These are phyloP conservation scores for Hanseniaspora hatyaiensis DNA, from an alignment of 805 yeast species.

Conservation along the genomic window DNA sequence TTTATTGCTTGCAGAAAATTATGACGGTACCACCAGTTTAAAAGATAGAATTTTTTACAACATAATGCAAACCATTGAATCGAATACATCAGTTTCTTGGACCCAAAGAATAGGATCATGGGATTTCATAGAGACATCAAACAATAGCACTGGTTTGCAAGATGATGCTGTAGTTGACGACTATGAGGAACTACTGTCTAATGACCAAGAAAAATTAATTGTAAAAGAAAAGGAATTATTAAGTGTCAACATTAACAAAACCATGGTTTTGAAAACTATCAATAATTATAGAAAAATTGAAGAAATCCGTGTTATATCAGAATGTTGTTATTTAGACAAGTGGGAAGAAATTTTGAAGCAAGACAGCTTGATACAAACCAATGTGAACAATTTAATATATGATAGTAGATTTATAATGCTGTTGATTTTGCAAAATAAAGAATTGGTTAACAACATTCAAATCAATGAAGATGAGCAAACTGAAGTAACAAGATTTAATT, in stretches of 20 bases:
- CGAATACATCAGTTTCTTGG: conserved; percentile 47
- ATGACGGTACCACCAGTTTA: conserved; percentile 49
- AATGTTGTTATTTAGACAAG: conserved; percentile 22
- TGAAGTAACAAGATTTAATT: conserved; percentile 33
- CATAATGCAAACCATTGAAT: conserved; percentile 49
- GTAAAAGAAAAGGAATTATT: conserved; percentile 37
- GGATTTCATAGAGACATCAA: conserved; percentile 42
- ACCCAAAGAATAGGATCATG: conserved; percentile 48
- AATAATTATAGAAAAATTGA: conserved; percentile 27
- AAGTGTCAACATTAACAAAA: conserved; percentile 42
- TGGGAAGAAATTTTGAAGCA: conserved; percentile 26
- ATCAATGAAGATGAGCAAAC: conserved; percentile 25
- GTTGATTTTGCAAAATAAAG: conserved; percentile 51
- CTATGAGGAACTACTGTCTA: conserved; percentile 29
- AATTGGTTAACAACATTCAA: conserved; percentile 35
- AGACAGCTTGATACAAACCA: conserved; percentile 20
- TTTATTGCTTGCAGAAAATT: conserved; percentile 40
- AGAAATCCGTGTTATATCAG: conserved; percentile 26
- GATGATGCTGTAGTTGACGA: conserved; percentile 33
- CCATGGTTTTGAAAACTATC: conserved; percentile 40
- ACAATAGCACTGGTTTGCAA: conserved; percentile 26
- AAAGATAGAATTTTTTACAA: conserved; percentile 53
- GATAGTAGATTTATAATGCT: conserved; percentile 63
- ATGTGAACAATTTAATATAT: conserved; percentile 32
- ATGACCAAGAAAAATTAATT: conserved; percentile 38